Evolutionary conservation across 1,284 basidiomycete genomes (phyloP).

Genomic region (Puccinia polysora): DNA sequence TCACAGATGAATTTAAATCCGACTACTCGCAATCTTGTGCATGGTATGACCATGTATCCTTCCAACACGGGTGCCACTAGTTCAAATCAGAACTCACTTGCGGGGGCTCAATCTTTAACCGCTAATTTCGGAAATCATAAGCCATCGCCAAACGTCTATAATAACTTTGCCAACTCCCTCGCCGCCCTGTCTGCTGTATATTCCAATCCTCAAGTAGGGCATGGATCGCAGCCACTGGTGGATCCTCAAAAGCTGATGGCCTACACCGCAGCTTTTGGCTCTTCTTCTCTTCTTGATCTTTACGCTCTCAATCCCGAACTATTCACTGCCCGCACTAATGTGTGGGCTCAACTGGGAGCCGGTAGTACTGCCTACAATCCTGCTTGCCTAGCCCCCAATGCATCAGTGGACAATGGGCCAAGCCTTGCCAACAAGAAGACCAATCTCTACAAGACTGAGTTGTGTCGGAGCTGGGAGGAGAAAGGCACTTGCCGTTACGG

Average conservation of each 20-base stretch:
- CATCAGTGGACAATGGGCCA: not conserved
- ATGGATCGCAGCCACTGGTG: not conserved
- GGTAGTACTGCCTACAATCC: not conserved
- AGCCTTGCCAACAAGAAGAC: conserved; percentile 34
- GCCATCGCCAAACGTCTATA: not conserved
- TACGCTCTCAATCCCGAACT: conserved; percentile 14
- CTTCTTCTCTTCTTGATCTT: not conserved
- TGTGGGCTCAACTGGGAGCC: not conserved
- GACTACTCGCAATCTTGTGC: not conserved
- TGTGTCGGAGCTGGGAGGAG: conserved; percentile 89
- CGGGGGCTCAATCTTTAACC: not conserved
- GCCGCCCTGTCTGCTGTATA: not conserved
- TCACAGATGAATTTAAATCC: conserved; percentile 15
- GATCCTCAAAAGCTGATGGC: conserved; percentile 26
- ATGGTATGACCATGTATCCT: not conserved
- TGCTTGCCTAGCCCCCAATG: not conserved
- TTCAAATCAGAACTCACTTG: not conserved
- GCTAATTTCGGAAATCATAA: too few relatives aligned
- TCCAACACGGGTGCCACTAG: not conserved
- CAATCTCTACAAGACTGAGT: conserved; percentile 60
- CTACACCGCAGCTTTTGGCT: conserved; percentile 4
- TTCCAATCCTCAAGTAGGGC: not conserved
- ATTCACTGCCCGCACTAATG: conserved; percentile 1
- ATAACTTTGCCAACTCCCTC: not conserved
- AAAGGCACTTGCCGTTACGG: conserved; percentile 82